Evolutionary conservation across 1,139 yeast species (phyloP), one percentile per base, ranked within the genome.

Genomic region (Yamadazyma atlantica): DNA sequence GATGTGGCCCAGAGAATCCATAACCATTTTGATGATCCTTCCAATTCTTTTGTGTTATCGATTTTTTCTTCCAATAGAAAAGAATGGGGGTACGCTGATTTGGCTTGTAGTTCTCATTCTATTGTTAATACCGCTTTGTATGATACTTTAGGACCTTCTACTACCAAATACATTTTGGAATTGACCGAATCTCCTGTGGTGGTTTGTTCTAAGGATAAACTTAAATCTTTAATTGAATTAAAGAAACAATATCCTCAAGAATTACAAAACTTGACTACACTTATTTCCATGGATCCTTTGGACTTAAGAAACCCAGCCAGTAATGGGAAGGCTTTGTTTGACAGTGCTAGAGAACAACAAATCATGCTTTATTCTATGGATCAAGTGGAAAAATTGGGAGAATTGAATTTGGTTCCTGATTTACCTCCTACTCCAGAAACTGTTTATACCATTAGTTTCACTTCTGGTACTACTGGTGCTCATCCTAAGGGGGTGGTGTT

Each of bases 391-490:
- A 57, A 62, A 22, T 57, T 82, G 26, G 94, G 92, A 18, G 60
- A 60, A 33, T 53, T 71, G 22, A 67, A 68, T 48, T 75, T 76
- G 4, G 53, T 66, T 7, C 65, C 69, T 1, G 68, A 69, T 35
- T 58, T 63, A 27, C 75, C 78, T 6, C 85, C 89, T 12, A 57
- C 53, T 0, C 74, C 81, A 1, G 73, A 78, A 5, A 72, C 82
- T 26, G 45, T 72, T 13, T 77, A 79, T 48, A 82, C 90, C 35
- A 79, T 85, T 44, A 80, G 85, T 31, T 85, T 84, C 60, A 85
- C 95, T 11, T 81, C 89, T 6, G 90, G 90, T 24, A 82, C 90
- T 17, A 82, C 90, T 3, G 89, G 89, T 13, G 46, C 69, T 9
- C 58, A 68, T 39, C 90, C 90, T 13, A 84, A 84, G 57, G 90